A percentile compares a stretch with the other conserved stretches of the same genome.
Conservation (phyloP, 257 asterid species). For the Linderniella brevidens region DNA sequence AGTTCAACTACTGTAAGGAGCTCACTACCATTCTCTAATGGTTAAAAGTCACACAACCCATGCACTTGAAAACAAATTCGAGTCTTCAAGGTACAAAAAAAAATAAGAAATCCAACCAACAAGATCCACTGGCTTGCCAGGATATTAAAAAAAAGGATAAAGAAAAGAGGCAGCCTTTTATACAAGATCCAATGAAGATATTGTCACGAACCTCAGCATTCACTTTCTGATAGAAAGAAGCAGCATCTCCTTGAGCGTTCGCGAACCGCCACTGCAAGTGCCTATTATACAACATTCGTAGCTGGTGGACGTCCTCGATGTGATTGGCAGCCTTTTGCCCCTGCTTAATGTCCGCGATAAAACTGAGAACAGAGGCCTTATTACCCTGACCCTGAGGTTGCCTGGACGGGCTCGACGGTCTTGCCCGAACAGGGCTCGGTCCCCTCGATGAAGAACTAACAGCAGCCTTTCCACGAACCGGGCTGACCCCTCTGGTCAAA, state of each 20-base stretch:
- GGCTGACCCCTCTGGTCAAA: slow-evolving; percentile 53
- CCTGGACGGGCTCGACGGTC: slow-evolving; percentile 72
- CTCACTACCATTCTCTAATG: no score
- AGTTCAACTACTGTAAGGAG: neutral
- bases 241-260: slow-evolving; percentile 46
- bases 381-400: slow-evolving; percentile 24
- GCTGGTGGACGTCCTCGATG: slow-evolving; percentile 72
- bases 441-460: slow-evolving; percentile 37
- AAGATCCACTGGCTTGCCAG: neutral
- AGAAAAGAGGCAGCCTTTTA: neutral
- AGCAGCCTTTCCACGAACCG: slow-evolving; percentile 39
- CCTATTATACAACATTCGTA: slow-evolving; percentile 67
- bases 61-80: no score
- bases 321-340: slow-evolving; percentile 58
- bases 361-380: slow-evolving; percentile 66
- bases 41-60: no score
- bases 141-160: neutral
- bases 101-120: neutral
- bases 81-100: neutral
- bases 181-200: neutral
- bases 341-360: slow-evolving; percentile 57
- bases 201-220: slow-evolving; percentile 54
- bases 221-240: slow-evolving; percentile 26
- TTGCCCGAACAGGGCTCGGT: slow-evolving; percentile 56
- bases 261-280: slow-evolving; percentile 82